Percentiles rank a stretch among this genome's conserved stretches.
Conservation (phyloP, 1,139 yeast species). For the Wickerhamiella infanticola region DNA sequence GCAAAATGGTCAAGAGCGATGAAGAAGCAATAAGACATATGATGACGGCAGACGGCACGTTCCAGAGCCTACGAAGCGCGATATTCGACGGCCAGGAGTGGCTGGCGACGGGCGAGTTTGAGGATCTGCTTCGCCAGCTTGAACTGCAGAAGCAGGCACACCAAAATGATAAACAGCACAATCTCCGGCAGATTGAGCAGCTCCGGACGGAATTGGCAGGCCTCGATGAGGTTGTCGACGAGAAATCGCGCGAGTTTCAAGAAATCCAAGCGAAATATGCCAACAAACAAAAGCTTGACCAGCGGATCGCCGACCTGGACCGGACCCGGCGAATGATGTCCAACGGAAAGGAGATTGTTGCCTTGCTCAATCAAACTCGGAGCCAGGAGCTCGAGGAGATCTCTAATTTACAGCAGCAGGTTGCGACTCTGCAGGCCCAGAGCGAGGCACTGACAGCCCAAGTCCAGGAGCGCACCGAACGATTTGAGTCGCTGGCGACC, state of each 20-base stretch:
- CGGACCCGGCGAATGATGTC: constrained; percentile 13
- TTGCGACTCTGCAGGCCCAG: constrained; percentile 17
- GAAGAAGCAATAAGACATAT: background rate
- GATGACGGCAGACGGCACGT: constrained; percentile 1
- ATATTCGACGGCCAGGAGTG: background rate
- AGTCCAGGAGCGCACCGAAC: constrained; percentile 17
- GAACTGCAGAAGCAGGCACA: constrained; percentile 19
- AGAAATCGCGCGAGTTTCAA: constrained; percentile 16
- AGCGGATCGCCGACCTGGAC: constrained; percentile 18
- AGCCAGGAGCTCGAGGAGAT: constrained; percentile 15
- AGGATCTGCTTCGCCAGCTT: constrained; percentile 14
- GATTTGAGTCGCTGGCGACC: constrained; percentile 16
- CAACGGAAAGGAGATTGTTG: constrained; percentile 11
- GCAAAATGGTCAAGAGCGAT: background rate
- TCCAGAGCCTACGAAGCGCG: background rate
- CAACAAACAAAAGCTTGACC: constrained; percentile 16
- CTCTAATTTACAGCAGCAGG: constrained; percentile 17
- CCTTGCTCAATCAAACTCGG: constrained; percentile 17
- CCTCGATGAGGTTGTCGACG: constrained; percentile 6
- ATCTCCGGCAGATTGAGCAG: constrained; percentile 13
- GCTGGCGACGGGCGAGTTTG: background rate
- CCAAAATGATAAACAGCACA: constrained; percentile 14
- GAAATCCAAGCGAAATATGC: constrained; percentile 16
- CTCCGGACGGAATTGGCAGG: constrained; percentile 11
- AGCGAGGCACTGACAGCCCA: constrained; percentile 13